These are phyloP conservation scores for Galerina sulciceps DNA, from an alignment of 768 basidiomycete genomes.

Conservation along the genomic window DNA sequence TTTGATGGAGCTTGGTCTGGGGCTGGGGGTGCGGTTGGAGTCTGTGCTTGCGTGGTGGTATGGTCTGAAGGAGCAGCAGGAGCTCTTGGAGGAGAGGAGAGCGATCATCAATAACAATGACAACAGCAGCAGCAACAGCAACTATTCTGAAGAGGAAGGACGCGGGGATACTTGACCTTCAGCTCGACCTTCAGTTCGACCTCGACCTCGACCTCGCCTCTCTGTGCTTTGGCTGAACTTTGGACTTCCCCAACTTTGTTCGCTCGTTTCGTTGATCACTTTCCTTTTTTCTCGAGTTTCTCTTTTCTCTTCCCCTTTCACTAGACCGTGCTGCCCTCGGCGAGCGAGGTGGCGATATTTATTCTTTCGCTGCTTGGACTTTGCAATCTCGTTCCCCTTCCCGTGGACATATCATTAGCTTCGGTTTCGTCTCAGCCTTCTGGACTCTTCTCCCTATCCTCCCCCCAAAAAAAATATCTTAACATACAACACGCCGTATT, in stretches of 20 bases:
- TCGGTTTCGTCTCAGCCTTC: too few species aligned
- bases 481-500: not conserved
- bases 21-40: slow-evolving; percentile 2
- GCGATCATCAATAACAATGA: not conserved
- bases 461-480: too few species aligned
- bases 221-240: not conserved
- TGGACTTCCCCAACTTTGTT: not conserved
- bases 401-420: too few species aligned
- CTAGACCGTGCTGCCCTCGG: not conserved
- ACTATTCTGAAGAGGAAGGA: not conserved
- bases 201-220: not conserved
- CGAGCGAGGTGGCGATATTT: not conserved
- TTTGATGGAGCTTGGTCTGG: not conserved
- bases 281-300: not conserved
- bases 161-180: not conserved
- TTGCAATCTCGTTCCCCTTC: not conserved
- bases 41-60: slow-evolving; percentile 14
- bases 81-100: not conserved
- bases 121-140: not conserved
- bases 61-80: not conserved
- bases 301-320: not conserved
- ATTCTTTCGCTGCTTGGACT: not conserved
- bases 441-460: too few species aligned
- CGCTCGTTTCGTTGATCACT: slow-evolving; percentile 9
- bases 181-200: not conserved